Evolutionary conservation across 768 basidiomycete genomes (phyloP), one percentile per base, ranked within the genome.

Genomic region (Panellus pusillus): DNA sequence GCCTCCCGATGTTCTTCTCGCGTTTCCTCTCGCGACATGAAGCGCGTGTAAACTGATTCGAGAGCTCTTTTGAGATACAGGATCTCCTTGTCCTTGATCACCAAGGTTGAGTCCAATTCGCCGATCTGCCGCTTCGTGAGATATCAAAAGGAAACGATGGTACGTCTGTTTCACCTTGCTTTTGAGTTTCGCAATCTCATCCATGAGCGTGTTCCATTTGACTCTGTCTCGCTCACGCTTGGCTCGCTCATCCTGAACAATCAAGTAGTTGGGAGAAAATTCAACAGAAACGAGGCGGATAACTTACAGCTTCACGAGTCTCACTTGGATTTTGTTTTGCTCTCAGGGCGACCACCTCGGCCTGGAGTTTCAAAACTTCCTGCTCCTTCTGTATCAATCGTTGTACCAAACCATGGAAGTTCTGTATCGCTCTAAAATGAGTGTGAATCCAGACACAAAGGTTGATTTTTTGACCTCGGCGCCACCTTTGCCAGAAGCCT

Each of bases 321-420:
- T 87, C 86, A 20, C 61, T 67, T 5, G 82, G 82, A 66, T 80
- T 81, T 65, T 83, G 79, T 5, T 40, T 40, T 29, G 74, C 71
- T 60, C 80, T 83, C 59, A 85, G 69, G 15, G 77, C 75, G 50
- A 86, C 87, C 17, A 94, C 69, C 63, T 93, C 88, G 4, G 78
- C 77, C 64, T 86, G 85, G 1, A 95, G 76, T 50, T 86, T 82
- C 2, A 82, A 65, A 1, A 92, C 89, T 67, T 93, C 83, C 63
- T 89, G 91, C 72, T 97, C 93, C 66, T 93, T 93, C 66, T 85
- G 80, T 3, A 88, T 81, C 14, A 95, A 75, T 9, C 90, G 83
- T 63, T 92, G 90, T 9, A 93, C 82, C 17, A 95, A 65, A 1
- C 89, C 90, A 57, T 83, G 79, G 52, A 87, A 78, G 57, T 79